Conservation (phyloP, 163 green algal genomes). For the Prototheca cutis region DNA sequence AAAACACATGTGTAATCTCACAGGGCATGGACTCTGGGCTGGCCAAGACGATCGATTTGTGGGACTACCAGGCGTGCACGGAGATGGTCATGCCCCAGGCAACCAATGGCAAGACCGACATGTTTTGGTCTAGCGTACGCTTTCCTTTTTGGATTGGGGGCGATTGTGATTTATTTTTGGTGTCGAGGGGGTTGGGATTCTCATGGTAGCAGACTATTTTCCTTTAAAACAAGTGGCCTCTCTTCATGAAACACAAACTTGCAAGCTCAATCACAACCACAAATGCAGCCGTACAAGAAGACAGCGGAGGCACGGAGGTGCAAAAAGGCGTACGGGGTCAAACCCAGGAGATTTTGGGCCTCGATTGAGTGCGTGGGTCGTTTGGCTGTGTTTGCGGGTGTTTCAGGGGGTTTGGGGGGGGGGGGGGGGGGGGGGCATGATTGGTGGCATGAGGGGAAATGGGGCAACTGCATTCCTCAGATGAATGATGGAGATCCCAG, state of each 20-base stretch:
- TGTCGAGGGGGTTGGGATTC: background rate
- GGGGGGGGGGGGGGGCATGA: too few species aligned
- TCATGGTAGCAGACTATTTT: too few species aligned
- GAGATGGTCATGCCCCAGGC: constrained; percentile 72
- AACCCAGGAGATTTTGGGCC: constrained; percentile 44
- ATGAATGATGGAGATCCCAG: too few species aligned
- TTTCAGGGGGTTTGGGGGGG: too few species aligned
- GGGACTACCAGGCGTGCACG: constrained; percentile 75
- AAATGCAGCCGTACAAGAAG: too few species aligned
- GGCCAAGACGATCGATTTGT: constrained; percentile 51
- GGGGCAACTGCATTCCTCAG: too few species aligned
- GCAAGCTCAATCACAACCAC: too few species aligned
- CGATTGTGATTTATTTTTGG: background rate
- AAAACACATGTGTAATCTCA: constrained; percentile 1
- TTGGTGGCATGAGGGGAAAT: too few species aligned
- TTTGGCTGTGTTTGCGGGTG: background rate
- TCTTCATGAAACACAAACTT: background rate
- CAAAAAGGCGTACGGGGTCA: constrained; percentile 55
- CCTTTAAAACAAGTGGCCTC: background rate
- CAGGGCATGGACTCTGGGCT: constrained; percentile 54
- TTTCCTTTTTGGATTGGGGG: background rate
- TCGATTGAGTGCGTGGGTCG: constrained; percentile 24
- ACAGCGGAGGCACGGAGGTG: constrained; percentile 40
- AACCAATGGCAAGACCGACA: constrained; percentile 55
- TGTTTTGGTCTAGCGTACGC: constrained; percentile 51